Percentiles rank a stretch among this genome's conserved stretches.
These are phyloP conservation scores for Comarum palustre DNA, from an alignment of 306 rosid species.

Conservation along the genomic window DNA sequence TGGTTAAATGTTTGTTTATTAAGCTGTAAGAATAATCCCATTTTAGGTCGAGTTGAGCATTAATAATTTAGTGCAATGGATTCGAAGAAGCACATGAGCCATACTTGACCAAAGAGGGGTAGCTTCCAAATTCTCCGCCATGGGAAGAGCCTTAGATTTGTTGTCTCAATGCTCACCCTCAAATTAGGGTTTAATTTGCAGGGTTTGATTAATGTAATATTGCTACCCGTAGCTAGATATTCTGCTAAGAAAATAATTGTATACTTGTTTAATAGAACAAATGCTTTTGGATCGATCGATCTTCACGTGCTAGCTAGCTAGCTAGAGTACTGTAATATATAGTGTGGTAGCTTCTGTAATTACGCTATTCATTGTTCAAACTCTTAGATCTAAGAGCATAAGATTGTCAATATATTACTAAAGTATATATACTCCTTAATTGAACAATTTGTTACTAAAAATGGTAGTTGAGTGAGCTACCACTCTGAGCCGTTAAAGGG, in stretches of 20 bases:
- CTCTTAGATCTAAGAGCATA: background rate
- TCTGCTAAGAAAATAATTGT: background rate
- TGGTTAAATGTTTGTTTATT: too few species aligned
- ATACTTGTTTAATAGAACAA: background rate
- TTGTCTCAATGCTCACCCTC: background rate
- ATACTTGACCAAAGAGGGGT: background rate
- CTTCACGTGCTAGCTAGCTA: background rate
- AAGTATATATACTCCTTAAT: too few species aligned
- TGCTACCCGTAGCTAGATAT: background rate
- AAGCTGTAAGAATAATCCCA: slow-evolving; percentile 1
- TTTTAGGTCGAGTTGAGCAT: background rate
- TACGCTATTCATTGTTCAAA: background rate
- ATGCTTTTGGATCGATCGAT: background rate
- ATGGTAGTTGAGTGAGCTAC: too few species aligned
- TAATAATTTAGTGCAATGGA: background rate
- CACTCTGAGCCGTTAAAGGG: too few species aligned
- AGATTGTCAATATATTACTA: background rate
- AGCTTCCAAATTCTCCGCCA: slow-evolving; percentile 21
- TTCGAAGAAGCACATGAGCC: slow-evolving; percentile 16
- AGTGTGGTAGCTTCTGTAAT: background rate
- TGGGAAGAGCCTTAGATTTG: slow-evolving; percentile 10
- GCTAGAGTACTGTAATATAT: background rate
- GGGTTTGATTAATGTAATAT: background rate
- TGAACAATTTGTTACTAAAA: too few species aligned
- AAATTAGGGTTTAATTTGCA: slow-evolving; percentile 6